Evolutionary conservation across 2,329 filamentous ascomycete species (phyloP).

Genomic region (Cryphonectria nitschkei): DNA sequence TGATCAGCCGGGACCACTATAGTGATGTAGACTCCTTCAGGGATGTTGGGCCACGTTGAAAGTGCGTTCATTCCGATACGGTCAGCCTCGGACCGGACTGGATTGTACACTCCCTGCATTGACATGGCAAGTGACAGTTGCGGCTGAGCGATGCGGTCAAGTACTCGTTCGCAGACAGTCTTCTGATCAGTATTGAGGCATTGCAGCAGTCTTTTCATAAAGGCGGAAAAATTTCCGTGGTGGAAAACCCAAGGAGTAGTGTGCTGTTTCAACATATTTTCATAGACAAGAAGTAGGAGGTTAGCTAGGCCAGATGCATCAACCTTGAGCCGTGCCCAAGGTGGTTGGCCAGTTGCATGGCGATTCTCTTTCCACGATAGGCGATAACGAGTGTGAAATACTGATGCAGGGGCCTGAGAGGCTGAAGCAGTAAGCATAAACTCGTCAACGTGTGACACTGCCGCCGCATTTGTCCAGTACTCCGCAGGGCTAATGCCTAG

Average conservation of each 20-base stretch:
- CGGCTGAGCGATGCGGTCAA: constrained; percentile 39
- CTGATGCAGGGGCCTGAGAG: constrained; percentile 23
- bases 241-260: constrained; percentile 40
- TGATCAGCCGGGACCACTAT: constrained; percentile 39
- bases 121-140: constrained; percentile 44
- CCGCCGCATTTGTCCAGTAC: constrained; percentile 54
- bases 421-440: constrained; percentile 35
- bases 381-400: constrained; percentile 33
- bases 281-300: constrained; percentile 47
- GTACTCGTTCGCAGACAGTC: constrained; percentile 36
- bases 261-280: constrained; percentile 45
- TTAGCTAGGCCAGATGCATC: constrained; percentile 43
- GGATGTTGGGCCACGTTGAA: constrained; percentile 43
- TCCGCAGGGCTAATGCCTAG: constrained; percentile 55
- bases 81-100: constrained; percentile 35
- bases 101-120: constrained; percentile 39
- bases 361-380: constrained; percentile 38
- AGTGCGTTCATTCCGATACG: constrained; percentile 35
- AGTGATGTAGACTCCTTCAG: constrained; percentile 43
- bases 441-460: constrained; percentile 46
- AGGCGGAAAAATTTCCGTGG: constrained; percentile 43
- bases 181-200: constrained; percentile 42
- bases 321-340: constrained; percentile 33
- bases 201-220: constrained; percentile 43
- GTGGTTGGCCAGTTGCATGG: constrained; percentile 28